A percentile compares a stretch with the other conserved stretches of the same genome.
phyloP scores from a whole-genome alignment of 371 early-diverging fungal genomes.

The Funneliformis caledonium region DNA sequence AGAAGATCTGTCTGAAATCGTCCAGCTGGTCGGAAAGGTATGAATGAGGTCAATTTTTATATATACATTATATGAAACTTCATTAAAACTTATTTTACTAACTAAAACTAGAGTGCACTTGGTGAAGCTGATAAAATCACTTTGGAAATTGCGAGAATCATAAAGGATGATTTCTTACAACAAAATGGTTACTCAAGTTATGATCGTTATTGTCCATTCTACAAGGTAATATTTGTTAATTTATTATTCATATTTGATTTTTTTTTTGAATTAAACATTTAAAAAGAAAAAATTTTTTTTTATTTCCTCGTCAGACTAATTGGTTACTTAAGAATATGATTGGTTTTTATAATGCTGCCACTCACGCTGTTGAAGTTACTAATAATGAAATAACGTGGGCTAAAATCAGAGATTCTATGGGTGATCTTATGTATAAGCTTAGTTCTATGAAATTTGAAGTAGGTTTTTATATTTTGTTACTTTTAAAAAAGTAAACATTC shows the following conservation, averaged over 20 bases:
- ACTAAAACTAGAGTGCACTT: slow-evolving; percentile 72
- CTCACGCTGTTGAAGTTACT: slow-evolving; percentile 91
- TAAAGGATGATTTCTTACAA: slow-evolving; percentile 99
- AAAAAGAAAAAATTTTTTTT: neutral
- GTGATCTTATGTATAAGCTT: slow-evolving; percentile 95
- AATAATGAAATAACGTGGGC: slow-evolving; percentile 93
- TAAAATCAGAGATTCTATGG: slow-evolving; percentile 91
- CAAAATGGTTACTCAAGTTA: slow-evolving; percentile 99
- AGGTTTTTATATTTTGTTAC: slow-evolving; percentile 20
- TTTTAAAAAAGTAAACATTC: neutral
- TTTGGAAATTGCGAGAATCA: slow-evolving; percentile 96
- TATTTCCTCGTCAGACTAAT: slow-evolving; percentile 67
- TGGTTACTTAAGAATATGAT: slow-evolving; percentile 99
- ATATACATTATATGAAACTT: neutral
- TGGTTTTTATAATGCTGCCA: slow-evolving; percentile 94
- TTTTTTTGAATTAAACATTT: neutral
- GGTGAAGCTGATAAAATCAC: slow-evolving; percentile 99
- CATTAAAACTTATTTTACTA: slow-evolving; percentile 17
- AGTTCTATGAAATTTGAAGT: slow-evolving; percentile 99
- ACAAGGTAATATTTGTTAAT: slow-evolving; percentile 52
- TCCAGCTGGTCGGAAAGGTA: slow-evolving; percentile 99
- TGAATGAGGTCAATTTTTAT: neutral
- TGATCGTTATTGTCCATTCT: slow-evolving; percentile 99
- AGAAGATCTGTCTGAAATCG: slow-evolving; percentile 99
- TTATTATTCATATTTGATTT: neutral